Evolutionary conservation across 164 flowering plant genomes (phyloP), one percentile per base, ranked within the genome.

Genomic region (Magnolia sinica): DNA sequence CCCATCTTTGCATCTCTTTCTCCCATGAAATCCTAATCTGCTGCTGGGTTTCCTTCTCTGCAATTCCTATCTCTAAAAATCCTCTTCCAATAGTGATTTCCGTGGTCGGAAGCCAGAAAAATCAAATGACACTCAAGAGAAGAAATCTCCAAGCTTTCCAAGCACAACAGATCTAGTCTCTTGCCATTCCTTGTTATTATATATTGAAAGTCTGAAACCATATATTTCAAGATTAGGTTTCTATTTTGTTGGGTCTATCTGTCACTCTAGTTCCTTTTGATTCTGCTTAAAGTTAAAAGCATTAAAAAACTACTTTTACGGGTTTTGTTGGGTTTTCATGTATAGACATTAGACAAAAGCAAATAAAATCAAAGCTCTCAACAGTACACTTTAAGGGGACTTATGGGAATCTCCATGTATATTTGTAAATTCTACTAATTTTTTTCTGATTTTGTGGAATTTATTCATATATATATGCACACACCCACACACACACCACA

Each of bases 121-220:
- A 67, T 16, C 71, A 58, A 58, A 50, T 49, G 45, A n/a, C 50
- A 50, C 76, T 69, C 77, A 71, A n/a, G 55, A 81, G 70, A 70
- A 70, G 74, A 27, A 72, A 10, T 31, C 61, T 58, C 51, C 78
- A 68, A 64, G 58, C 74, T 61, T 68, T 79, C 3, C 69, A 67
- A 27, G 59, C 79, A 2, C 86, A 82, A 87, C 87, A 85, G 8
- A 37, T 37, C 45, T 37, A 78, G 77, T 75, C 4, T 18, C 51
- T 50, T 23, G 27, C 59, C 74, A 20, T 50, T 10, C n/a, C 61
- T 8, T 52, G 2, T 37, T 49, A 9, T 45, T 11, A 13, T 70
- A 9, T 10, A 7, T 13, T 49, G 24, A 20, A 14, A 9, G 11
- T 7, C 55, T 59, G 64, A 59, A 59, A 19, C 16, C n/a, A 19